Evolutionary conservation across 768 basidiomycete genomes (phyloP).

Genomic region (Crepidotus variabilis): DNA sequence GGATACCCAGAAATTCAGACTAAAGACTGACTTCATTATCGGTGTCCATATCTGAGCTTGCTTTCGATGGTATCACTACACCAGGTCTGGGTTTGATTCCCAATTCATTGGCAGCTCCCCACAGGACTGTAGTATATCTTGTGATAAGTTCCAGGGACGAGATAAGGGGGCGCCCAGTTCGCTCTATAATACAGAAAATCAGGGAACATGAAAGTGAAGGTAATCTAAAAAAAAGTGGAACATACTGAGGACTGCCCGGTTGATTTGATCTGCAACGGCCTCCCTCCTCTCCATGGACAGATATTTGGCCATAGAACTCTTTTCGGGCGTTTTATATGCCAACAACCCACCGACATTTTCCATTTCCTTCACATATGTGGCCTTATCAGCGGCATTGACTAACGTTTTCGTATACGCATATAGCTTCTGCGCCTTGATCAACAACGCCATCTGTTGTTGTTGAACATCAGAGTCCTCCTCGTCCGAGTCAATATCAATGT

Average conservation of each 20-base stretch:
- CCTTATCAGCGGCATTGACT: constrained; percentile 49
- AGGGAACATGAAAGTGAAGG: neutral
- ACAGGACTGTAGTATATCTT: constrained; percentile 63
- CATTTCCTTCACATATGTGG: constrained; percentile 66
- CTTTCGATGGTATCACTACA: constrained; percentile 38
- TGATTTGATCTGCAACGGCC: constrained; percentile 83
- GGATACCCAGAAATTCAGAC: neutral
- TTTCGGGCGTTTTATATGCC: constrained; percentile 80
- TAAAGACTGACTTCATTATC: constrained; percentile 30
- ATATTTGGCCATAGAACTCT: constrained; percentile 72
- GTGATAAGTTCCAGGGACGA: constrained; percentile 62
- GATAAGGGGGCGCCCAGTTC: constrained; percentile 44
- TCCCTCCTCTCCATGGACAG: constrained; percentile 74
- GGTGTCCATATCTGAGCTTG: constrained; percentile 26
- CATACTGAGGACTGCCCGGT: constrained; percentile 81
- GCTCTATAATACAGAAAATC: constrained; percentile 34
- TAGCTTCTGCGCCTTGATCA: constrained; percentile 63
- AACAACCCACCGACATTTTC: constrained; percentile 72
- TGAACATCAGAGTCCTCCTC: constrained; percentile 20
- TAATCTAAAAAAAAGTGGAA: constrained; percentile 9
- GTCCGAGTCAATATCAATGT: constrained; percentile 9
- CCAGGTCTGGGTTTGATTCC: constrained; percentile 46
- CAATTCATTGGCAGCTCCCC: constrained; percentile 51
- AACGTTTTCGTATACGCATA: constrained; percentile 59
- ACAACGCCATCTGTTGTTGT: constrained; percentile 44